These are phyloP conservation scores for Vanderwaltozyma verrucispora DNA, from an alignment of 805 yeast genomes.

Conservation along the genomic window DNA sequence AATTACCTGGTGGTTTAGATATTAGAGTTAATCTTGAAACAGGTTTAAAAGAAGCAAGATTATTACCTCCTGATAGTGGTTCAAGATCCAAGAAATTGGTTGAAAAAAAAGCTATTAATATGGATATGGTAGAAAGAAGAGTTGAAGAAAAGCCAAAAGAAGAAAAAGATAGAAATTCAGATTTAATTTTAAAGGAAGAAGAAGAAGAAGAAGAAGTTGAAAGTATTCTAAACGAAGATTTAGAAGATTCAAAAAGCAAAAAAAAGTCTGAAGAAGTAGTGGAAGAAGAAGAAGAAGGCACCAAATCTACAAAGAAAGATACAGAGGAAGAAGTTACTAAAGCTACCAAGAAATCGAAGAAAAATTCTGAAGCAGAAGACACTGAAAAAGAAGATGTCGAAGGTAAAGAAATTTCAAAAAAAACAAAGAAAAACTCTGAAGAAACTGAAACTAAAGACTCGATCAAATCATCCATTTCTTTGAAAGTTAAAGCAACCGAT, in stretches of 20 bases:
- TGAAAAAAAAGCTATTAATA: background rate
- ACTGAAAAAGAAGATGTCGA: too few species aligned
- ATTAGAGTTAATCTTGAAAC: constrained; percentile 68
- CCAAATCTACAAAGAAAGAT: too few species aligned
- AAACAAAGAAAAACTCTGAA: background rate
- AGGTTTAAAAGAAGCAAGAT: constrained; percentile 57
- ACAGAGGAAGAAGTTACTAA: background rate
- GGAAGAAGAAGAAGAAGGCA: too few species aligned
- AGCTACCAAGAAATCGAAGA: background rate
- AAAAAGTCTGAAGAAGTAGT: too few species aligned
- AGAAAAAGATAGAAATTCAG: background rate
- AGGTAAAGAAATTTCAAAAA: background rate
- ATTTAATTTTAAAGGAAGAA: background rate
- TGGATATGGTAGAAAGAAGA: background rate
- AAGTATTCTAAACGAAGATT: background rate
- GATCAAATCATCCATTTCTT: too few species aligned
- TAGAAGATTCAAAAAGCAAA: too few species aligned
- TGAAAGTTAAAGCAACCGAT: too few species aligned
- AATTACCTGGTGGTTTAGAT: constrained; percentile 67
- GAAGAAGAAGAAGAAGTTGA: too few species aligned
- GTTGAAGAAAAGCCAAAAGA: background rate
- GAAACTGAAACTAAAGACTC: background rate
- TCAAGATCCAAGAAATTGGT: too few species aligned
- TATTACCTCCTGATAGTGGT: constrained; percentile 16
- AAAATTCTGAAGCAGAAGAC: background rate